A percentile compares a stretch with the other conserved stretches of the same genome.
Evolutionary conservation across 495 filamentous ascomycete genomes (phyloP).

Genomic region (Aspergillus taichungensis): DNA sequence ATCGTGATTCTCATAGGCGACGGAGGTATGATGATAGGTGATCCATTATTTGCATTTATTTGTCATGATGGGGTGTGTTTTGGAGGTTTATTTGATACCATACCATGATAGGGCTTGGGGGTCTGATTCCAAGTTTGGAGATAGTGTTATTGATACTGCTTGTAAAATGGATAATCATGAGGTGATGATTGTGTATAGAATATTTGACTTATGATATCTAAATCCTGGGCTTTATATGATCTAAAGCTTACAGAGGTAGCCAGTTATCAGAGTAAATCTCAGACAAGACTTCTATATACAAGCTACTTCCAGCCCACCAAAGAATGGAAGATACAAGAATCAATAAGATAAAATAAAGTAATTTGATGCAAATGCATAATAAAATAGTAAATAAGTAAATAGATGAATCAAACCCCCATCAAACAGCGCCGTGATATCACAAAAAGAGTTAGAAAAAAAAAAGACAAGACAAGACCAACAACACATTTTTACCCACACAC

Average conservation of each 20-base stretch:
- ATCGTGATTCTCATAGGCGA: constrained; percentile 25
- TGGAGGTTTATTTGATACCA: background rate
- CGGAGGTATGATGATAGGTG: constrained; percentile 23
- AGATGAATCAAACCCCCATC: constrained; percentile 5
- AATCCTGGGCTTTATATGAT: too few species aligned
- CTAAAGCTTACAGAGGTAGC: too few species aligned
- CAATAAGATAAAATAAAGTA: too few species aligned
- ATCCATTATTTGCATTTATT: background rate
- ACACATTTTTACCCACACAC: background rate
- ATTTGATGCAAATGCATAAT: constrained; percentile 12
- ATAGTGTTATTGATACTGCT: background rate
- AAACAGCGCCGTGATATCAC: constrained; percentile 14
- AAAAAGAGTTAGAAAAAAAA: constrained; percentile 1
- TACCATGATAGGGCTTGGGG: too few species aligned
- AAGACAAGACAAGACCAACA: too few species aligned
- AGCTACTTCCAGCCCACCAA: too few species aligned
- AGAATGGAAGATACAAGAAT: too few species aligned
- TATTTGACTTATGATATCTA: too few species aligned
- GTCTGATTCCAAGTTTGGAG: background rate
- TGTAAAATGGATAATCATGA: constrained; percentile 2
- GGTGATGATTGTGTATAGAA: too few species aligned
- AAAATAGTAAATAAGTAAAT: constrained; percentile 1
- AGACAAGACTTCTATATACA: too few species aligned
- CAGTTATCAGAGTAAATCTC: too few species aligned
- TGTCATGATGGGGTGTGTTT: too few species aligned